These are phyloP conservation scores for Globisporangium carolinianum DNA, from an alignment of 352 stramenopile species.

Conservation along the genomic window DNA sequence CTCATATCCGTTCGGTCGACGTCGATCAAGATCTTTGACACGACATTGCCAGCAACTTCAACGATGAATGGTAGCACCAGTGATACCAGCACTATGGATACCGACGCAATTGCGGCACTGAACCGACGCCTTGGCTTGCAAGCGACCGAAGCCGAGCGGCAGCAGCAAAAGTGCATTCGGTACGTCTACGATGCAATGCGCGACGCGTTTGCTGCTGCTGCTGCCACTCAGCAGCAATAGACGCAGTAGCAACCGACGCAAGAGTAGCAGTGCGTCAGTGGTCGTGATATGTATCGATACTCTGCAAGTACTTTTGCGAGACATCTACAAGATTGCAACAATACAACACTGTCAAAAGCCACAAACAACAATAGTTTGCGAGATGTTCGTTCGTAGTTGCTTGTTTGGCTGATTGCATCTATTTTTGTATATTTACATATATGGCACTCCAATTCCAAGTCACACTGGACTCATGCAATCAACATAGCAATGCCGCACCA, in stretches of 20 bases:
- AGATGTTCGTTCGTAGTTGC: no score
- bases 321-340: no score
- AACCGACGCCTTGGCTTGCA: conserved; percentile 45
- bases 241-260: background rate
- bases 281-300: no score
- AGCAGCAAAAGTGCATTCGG: conserved; percentile 39
- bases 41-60: conserved; percentile 18
- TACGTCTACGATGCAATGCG: conserved; percentile 47
- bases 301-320: no score
- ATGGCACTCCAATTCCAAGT: no score
- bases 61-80: background rate
- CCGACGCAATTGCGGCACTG: conserved; percentile 26
- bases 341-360: no score
- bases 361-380: no score
- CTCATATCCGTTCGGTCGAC: conserved; percentile 54
- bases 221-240: background rate
- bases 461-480: no score
- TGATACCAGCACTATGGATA: conserved; percentile 9
- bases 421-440: no score
- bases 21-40: conserved; percentile 51
- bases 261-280: background rate
- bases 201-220: conserved; percentile 4
- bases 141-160: conserved; percentile 39
- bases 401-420: no score
- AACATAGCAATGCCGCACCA: no score